Base-by-base conservation (phyloP, 2,329 filamentous ascomycete species). In the Sporothrix curviconia region DNA sequence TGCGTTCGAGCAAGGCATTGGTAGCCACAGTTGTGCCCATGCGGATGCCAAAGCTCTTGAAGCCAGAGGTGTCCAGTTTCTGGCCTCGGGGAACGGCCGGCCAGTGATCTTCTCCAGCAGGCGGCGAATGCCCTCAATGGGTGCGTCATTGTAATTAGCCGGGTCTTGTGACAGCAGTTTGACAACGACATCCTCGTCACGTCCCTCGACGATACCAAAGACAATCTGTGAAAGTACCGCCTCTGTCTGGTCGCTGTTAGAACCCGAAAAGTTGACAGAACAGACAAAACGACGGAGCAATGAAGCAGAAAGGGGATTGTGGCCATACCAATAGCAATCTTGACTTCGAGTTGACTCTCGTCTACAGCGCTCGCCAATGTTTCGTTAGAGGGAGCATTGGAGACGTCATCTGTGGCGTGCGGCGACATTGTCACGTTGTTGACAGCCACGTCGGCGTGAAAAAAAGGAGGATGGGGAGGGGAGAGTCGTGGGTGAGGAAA, bases 11-110 rank as follows among this genome's bases (percentile, higher is more conserved):
- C 57, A 96, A 73, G 0, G 92, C 92, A 70, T 96, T 96, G 0
- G 92, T 96, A 9, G 92, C 92, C 8, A 96, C 91, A 0, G 92
- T 96, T 1, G 92, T 96, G 37, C 92, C 92, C 91, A 96, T 96
- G 47, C 92, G 86, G 28, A 50, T 56, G 22, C 52, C 91, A 64
- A 42, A 54, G 39, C 28, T 53, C 8, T 40, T 17, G 22, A 59
- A 40, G 24, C 30, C 52, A 2, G 39, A 40, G 5, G 37, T 39
- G 34, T 55, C 46, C 7, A 87, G 70, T 2, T 81, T 75, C 66
- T 84, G 71, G 19, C 82, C 83, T 43, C 84, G 76, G 4, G 81
- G 81, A 22, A 85, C 19, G 83, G 78, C 56, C 76, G 74, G 57
- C 78, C 79, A 68, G 0, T 59, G 17, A 56, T 58, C 15, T 60